Conservation (phyloP, 2,329 filamentous ascomycete genomes). For the Hortaea werneckii region DNA sequence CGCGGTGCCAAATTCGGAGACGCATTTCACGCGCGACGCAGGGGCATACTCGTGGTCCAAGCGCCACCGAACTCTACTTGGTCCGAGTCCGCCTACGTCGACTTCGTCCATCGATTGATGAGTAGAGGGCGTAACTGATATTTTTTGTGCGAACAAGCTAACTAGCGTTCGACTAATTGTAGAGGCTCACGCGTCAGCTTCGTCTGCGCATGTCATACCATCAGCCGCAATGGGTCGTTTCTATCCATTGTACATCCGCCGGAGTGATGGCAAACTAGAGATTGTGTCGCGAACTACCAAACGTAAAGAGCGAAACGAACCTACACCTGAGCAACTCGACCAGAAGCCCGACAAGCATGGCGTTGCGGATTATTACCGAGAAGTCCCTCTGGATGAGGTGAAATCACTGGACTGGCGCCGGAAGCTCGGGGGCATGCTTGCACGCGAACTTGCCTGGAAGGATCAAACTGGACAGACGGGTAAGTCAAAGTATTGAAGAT, state of each 20-base stretch:
- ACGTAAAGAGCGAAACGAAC: slow-evolving; percentile 42
- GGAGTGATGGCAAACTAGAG: slow-evolving; percentile 41
- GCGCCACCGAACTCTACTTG: no score
- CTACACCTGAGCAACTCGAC: slow-evolving; percentile 42
- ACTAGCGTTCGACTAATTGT: no score
- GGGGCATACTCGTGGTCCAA: no score
- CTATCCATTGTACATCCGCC: slow-evolving; percentile 36
- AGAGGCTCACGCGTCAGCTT: no score
- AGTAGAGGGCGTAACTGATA: no score
- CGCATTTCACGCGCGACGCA: no score
- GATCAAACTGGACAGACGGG: slow-evolving; percentile 8
- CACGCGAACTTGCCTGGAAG: slow-evolving; percentile 35
- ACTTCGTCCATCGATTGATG: no score
- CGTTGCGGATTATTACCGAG: slow-evolving; percentile 45
- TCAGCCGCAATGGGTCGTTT: slow-evolving; percentile 31
- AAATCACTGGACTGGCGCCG: slow-evolving; percentile 49
- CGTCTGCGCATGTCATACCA: no score
- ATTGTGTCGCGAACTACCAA: slow-evolving; percentile 39
- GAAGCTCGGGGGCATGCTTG: slow-evolving; percentile 50
- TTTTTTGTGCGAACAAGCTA: no score
- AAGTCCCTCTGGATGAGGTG: slow-evolving; percentile 39
- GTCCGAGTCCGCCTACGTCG: no score
- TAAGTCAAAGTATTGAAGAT: slow-evolving; percentile 2
- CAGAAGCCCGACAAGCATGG: slow-evolving; percentile 43
- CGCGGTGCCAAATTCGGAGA: no score